Percentiles rank a stretch among this genome's conserved stretches.
Conservation (phyloP, 345 rosid genomes). For the Arabis alpina region DNA sequence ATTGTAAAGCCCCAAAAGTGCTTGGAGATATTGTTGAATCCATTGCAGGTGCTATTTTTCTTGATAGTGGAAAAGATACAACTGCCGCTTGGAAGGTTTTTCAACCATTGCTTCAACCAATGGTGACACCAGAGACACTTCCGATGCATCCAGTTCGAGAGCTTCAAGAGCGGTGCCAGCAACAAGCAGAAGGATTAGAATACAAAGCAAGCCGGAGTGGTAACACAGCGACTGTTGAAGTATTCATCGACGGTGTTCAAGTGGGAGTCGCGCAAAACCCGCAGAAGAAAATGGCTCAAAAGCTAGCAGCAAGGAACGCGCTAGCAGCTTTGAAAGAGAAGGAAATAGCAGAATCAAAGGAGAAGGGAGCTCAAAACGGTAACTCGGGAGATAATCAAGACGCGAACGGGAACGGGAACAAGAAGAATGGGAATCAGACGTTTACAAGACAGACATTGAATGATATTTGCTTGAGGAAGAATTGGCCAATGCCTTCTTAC, state of each 20-base stretch:
- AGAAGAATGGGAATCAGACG: conserved; percentile 82
- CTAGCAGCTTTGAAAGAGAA: conserved; percentile 83
- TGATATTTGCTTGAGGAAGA: conserved; percentile 90
- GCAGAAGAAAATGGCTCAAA: conserved; percentile 99
- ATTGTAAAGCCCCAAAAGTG: conserved; percentile 99
- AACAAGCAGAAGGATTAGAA: conserved; percentile 97
- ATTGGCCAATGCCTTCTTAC: conserved; percentile 96
- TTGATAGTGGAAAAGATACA: conserved; percentile 80
- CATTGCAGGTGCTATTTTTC: conserved; percentile 96
- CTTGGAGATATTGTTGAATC: conserved; percentile 98
- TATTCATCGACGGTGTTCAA: conserved; percentile 87
- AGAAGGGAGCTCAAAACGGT: conserved; percentile 50
- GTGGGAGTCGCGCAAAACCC: conserved; percentile 93
- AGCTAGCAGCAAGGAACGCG: conserved; percentile 96
- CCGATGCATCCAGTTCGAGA: conserved; percentile 99
- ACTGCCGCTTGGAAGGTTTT: conserved; percentile 93
- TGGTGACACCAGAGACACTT: conserved; percentile 98
- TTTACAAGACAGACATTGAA: conserved; percentile 93
- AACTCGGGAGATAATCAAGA: conserved; percentile 55
- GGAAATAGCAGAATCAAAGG: conserved; percentile 65
- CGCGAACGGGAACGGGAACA: conserved; percentile 60
- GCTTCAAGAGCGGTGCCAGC: conserved; percentile 98
- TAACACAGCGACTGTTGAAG: conserved; percentile 94
- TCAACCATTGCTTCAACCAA: conserved; percentile 91
- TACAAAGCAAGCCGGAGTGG: conserved; percentile 87